These are phyloP conservation scores for Saccharomyces hybrid DNA, from an alignment of 1,139 yeast genomes.

Conservation along the genomic window DNA sequence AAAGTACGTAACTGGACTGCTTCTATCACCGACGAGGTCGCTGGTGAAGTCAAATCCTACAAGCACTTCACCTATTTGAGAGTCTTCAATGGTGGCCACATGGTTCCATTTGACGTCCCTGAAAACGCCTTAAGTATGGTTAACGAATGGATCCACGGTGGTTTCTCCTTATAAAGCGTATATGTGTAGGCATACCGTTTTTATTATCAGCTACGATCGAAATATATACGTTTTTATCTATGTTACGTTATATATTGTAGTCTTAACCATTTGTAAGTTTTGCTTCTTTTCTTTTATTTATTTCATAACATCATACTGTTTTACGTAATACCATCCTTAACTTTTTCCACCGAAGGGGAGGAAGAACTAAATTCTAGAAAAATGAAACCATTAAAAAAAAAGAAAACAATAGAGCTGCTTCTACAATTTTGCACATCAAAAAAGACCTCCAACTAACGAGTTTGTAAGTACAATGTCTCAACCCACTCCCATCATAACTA, in stretches of 20 bases:
- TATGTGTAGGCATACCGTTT: background rate
- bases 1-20: conserved; percentile 34
- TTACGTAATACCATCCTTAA: background rate
- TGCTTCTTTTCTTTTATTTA: background rate
- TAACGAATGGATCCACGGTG: conserved; percentile 64
- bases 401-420: background rate
- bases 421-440: background rate
- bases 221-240: background rate
- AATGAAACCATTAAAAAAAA: background rate
- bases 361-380: background rate
- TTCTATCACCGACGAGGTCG: conserved; percentile 37
- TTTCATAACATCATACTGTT: background rate
- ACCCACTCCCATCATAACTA: background rate
- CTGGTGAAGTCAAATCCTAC: conserved; percentile 51
- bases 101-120: conserved; percentile 81
- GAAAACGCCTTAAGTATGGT: conserved; percentile 65
- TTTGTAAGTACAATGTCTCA: background rate
- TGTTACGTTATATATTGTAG: background rate
- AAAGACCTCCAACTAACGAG: background rate
- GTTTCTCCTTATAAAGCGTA: conserved; percentile 28
- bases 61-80: conserved; percentile 53
- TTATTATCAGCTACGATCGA: background rate
- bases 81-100: conserved; percentile 61
- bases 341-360: background rate
- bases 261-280: background rate